Conservation (phyloP, 371 early-diverging fungal species). For the Mortierella sp. region DNA sequence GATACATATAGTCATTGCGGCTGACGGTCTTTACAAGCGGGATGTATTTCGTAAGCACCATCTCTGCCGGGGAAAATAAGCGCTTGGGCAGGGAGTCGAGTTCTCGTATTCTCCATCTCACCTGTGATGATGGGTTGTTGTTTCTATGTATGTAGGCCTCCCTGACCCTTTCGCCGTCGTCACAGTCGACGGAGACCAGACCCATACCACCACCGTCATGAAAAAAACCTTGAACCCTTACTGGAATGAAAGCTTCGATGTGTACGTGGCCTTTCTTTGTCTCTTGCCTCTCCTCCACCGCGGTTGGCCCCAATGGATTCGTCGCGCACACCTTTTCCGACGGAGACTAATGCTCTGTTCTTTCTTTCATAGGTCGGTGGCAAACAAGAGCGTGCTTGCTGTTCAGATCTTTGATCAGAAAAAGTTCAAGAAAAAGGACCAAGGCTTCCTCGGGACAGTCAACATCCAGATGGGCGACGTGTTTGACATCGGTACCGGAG, state of each 20-base stretch:
- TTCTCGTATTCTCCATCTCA: background rate
- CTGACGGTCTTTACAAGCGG: conserved; percentile 91
- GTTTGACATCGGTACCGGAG: conserved; percentile 80
- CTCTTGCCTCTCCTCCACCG: background rate
- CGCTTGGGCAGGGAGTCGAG: too few relatives aligned
- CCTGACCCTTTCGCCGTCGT: conserved; percentile 94
- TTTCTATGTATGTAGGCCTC: conserved; percentile 58
- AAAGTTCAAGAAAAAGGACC: conserved; percentile 94
- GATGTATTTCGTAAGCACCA: conserved; percentile 88
- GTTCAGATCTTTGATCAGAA: conserved; percentile 97
- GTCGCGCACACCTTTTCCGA: background rate
- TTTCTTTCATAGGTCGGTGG: too few relatives aligned
- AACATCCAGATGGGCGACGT: conserved; percentile 87
- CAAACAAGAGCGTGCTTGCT: conserved; percentile 82
- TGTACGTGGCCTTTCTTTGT: conserved; percentile 58
- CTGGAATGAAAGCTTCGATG: conserved; percentile 84
- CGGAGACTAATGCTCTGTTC: too few relatives aligned
- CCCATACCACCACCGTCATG: conserved; percentile 82
- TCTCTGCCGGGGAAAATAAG: too few relatives aligned
- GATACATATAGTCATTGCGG: conserved; percentile 81
- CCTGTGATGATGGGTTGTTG: conserved; percentile 6
- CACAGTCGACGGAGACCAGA: conserved; percentile 90
- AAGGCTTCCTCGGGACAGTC: conserved; percentile 95
- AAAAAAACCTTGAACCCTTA: conserved; percentile 85
- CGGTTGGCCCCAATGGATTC: background rate